These are phyloP conservation scores for Chloris gayana DNA, from an alignment of 176 grass and related monocot species.

Conservation along the genomic window DNA sequence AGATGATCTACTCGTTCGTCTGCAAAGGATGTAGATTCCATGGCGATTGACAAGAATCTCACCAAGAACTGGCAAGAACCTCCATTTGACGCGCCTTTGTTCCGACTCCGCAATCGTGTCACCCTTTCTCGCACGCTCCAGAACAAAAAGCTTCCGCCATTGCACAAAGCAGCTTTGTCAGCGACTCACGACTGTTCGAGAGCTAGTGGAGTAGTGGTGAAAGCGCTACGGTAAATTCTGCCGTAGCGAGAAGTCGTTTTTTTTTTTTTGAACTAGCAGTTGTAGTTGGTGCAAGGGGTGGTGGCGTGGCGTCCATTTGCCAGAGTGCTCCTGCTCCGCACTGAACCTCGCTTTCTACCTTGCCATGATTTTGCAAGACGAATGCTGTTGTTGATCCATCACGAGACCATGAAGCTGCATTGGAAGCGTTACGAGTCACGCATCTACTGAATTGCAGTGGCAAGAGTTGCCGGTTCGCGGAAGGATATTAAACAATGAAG, in stretches of 20 bases:
- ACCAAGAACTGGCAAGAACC: not conserved
- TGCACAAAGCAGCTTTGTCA: not conserved
- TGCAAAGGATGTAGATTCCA: not conserved
- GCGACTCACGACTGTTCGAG: not conserved
- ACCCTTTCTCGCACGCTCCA: not conserved
- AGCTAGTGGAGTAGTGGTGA: not conserved
- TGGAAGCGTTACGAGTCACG: not conserved
- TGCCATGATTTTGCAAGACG: not conserved
- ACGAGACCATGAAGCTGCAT: not conserved
- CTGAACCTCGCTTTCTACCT: not conserved
- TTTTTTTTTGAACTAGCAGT: too few relatives aligned
- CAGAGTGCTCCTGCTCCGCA: not conserved
- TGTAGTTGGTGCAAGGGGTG: not conserved
- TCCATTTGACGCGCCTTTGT: not conserved
- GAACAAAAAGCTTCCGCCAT: not conserved
- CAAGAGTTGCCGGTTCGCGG: not conserved
- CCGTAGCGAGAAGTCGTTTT: not conserved
- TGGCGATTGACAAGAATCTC: not conserved
- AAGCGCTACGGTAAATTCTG: not conserved
- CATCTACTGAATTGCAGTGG: not conserved
- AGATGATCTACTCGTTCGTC: not conserved
- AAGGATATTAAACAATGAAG: not conserved
- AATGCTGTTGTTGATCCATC: not conserved
- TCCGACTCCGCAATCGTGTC: conserved; percentile 7
- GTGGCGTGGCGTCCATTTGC: not conserved